These are phyloP conservation scores for Thelonectria olida DNA, from an alignment of 2,329 filamentous ascomycete species.

Conservation along the genomic window DNA sequence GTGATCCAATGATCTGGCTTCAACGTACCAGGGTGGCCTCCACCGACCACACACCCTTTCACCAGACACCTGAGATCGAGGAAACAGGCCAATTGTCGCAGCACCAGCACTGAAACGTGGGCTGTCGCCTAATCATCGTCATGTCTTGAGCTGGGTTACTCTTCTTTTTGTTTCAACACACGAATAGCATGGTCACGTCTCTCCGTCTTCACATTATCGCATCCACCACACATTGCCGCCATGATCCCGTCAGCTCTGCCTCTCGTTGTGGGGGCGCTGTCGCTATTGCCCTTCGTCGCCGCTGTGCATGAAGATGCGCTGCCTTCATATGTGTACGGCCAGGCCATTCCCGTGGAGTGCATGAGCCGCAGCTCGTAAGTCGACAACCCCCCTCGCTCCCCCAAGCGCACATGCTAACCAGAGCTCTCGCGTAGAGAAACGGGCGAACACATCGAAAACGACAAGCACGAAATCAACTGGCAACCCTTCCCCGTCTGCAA, in stretches of 20 bases:
- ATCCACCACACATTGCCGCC: slow-evolving; percentile 1
- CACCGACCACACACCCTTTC: slow-evolving; percentile 34
- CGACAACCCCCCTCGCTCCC: not conserved
- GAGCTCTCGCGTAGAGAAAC: no score
- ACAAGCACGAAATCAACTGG: slow-evolving; percentile 85
- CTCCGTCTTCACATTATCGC: not conserved
- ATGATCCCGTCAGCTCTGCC: slow-evolving; percentile 32
- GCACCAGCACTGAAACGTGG: slow-evolving; percentile 6
- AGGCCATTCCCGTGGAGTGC: slow-evolving; percentile 75
- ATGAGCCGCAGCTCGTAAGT: slow-evolving; percentile 77
- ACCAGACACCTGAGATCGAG: not conserved
- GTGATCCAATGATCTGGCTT: slow-evolving; percentile 28
- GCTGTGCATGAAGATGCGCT: slow-evolving; percentile 54
- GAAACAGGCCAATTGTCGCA: slow-evolving; percentile 10
- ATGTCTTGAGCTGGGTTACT: slow-evolving; percentile 30
- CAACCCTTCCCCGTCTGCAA: slow-evolving; percentile 90
- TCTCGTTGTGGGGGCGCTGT: slow-evolving; percentile 37
- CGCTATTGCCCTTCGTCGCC: slow-evolving; percentile 31
- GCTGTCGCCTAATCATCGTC: slow-evolving; percentile 13
- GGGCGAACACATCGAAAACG: slow-evolving; percentile 87
- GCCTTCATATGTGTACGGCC: slow-evolving; percentile 73
- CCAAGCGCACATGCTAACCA: slow-evolving; percentile 14
- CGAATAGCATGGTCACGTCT: slow-evolving; percentile 11
- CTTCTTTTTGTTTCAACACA: slow-evolving; percentile 22
- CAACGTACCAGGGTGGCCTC: slow-evolving; percentile 33